Evolutionary conservation across 805 yeast species (phyloP).

Genomic region (Suhomyces faveliae): DNA sequence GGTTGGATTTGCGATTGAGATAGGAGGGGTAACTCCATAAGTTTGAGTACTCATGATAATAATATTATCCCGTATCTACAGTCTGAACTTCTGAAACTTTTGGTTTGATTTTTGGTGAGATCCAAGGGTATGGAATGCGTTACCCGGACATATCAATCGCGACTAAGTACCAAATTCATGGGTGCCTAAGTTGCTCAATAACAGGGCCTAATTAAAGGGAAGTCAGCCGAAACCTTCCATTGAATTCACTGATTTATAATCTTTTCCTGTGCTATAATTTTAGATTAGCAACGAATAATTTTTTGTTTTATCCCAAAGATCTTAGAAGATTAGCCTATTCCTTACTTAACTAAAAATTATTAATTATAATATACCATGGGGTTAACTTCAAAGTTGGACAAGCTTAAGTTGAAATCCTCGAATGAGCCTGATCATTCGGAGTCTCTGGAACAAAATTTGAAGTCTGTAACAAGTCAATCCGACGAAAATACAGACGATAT

Average conservation of each 20-base stretch:
- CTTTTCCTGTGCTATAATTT: no score
- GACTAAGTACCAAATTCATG: no score
- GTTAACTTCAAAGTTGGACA: slow-evolving; percentile 28
- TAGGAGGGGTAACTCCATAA: slow-evolving; percentile 79
- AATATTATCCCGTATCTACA: neutral
- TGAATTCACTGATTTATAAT: no score
- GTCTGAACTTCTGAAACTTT: neutral
- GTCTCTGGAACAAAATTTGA: neutral
- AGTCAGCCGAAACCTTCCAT: no score
- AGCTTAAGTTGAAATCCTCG: slow-evolving; percentile 19
- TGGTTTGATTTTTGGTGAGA: neutral
- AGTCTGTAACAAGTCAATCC: slow-evolving; percentile 1
- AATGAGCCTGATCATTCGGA: slow-evolving; percentile 8
- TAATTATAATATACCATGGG: no score
- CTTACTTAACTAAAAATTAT: no score
- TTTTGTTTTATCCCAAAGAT: no score
- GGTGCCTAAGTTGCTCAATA: no score
- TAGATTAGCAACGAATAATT: no score
- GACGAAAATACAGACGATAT: slow-evolving; percentile 57
- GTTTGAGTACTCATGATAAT: slow-evolving; percentile 20
- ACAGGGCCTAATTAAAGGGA: no score
- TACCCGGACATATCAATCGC: neutral
- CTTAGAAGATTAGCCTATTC: no score
- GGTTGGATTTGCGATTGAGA: slow-evolving; percentile 82
- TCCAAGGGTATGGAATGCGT: neutral